Conservation (phyloP, 495 filamentous ascomycete species). For the Xanthoparmelia taractica region DNA sequence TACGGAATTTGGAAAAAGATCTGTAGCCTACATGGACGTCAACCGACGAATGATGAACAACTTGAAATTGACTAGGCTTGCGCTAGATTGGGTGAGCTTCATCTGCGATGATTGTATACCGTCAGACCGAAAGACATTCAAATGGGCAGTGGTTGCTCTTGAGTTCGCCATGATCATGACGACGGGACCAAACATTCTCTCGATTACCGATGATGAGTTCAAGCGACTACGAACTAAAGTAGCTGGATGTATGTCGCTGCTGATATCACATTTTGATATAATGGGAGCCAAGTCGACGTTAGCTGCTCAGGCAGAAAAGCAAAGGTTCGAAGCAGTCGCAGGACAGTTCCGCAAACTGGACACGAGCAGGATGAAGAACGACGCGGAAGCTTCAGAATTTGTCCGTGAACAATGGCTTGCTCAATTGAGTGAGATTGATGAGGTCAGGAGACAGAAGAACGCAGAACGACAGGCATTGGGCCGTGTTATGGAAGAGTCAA, state of each 20-base stretch:
- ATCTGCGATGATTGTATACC: slow-evolving; percentile 95
- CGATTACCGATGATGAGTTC: slow-evolving; percentile 80
- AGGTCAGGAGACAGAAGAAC: slow-evolving; percentile 64
- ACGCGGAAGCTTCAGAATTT: slow-evolving; percentile 70
- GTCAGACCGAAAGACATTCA: slow-evolving; percentile 91
- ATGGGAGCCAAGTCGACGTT: slow-evolving; percentile 92
- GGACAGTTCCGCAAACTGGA: slow-evolving; percentile 69
- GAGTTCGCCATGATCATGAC: slow-evolving; percentile 98
- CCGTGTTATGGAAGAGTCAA: slow-evolving; percentile 83
- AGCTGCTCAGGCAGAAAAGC: slow-evolving; percentile 85
- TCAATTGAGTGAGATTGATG: slow-evolving; percentile 68
- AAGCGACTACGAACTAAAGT: slow-evolving; percentile 74
- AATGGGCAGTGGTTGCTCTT: slow-evolving; percentile 89
- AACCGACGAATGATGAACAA: slow-evolving; percentile 95
- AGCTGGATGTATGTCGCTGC: slow-evolving; percentile 91
- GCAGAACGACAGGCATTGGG: slow-evolving; percentile 86
- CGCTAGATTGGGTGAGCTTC: slow-evolving; percentile 95
- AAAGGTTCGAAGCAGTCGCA: slow-evolving; percentile 59
- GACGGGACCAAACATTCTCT: slow-evolving; percentile 79
- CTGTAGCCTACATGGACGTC: slow-evolving; percentile 84
- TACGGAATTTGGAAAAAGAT: slow-evolving; percentile 93
- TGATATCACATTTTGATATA: slow-evolving; percentile 98
- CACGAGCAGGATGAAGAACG: slow-evolving; percentile 67
- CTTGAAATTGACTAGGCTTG: slow-evolving; percentile 81
- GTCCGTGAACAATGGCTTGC: slow-evolving; percentile 65